phyloP scores from a whole-genome alignment of 116 monocot species.

The Posidonia oceanica region DNA sequence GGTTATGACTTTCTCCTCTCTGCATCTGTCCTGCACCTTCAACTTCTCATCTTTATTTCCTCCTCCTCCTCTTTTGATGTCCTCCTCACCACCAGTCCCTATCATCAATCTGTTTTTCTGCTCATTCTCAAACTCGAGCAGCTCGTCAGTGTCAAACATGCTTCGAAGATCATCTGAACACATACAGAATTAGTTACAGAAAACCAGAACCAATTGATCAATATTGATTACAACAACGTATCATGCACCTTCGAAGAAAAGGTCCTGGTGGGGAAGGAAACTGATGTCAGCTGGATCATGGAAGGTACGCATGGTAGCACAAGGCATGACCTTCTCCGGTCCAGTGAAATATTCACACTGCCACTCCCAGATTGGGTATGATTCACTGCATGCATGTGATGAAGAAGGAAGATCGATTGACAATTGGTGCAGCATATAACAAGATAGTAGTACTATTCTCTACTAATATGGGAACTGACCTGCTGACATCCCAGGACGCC shows the following conservation, averaged over 20 bases:
- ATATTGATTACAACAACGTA: background rate
- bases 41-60: background rate
- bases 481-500: too few relatives aligned
- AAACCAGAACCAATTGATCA: background rate
- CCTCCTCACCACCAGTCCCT: background rate
- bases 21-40: background rate
- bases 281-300: background rate
- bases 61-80: too few relatives aligned
- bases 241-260: background rate
- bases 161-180: background rate
- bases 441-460: too few relatives aligned
- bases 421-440: too few relatives aligned
- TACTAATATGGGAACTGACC: too few relatives aligned
- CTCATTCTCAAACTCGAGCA: background rate
- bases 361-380: background rate
- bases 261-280: background rate
- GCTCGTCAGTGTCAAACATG: background rate
- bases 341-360: background rate
- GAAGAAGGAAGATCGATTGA: too few relatives aligned
- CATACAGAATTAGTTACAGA: background rate
- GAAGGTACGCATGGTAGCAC: background rate
- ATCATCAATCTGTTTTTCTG: background rate
- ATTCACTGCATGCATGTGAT: too few relatives aligned
- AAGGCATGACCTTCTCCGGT: background rate
- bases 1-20: conserved; percentile 21